Conservation (phyloP, 768 basidiomycete species). For the Pleurotus pulmonarius region DNA sequence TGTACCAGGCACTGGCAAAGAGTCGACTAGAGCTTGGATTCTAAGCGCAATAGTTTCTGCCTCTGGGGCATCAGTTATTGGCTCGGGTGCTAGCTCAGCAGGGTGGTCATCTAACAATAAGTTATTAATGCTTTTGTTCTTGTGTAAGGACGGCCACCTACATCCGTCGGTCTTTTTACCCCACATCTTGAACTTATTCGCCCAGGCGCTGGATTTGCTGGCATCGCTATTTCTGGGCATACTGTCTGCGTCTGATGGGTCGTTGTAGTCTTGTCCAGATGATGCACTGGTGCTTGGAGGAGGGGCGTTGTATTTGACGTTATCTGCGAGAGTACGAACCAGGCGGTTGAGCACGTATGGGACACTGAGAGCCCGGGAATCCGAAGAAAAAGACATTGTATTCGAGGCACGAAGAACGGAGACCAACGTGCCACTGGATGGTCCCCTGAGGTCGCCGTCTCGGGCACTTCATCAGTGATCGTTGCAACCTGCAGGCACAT, state of each 20-base stretch:
- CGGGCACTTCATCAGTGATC: no score
- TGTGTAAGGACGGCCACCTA: background rate
- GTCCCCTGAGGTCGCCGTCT: no score
- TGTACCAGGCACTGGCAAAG: slow-evolving; percentile 27
- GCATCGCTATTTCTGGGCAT: background rate
- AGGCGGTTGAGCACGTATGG: slow-evolving; percentile 5
- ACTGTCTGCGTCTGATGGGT: background rate
- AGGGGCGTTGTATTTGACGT: slow-evolving; percentile 2
- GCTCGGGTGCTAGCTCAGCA: background rate
- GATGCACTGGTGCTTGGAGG: background rate
- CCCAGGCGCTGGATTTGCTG: background rate
- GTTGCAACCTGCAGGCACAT: no score
- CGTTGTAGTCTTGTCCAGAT: background rate
- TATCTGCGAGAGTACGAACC: background rate
- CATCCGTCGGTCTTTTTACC: background rate
- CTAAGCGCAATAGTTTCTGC: slow-evolving; percentile 43
- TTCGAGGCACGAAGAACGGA: background rate
- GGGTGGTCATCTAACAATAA: no score
- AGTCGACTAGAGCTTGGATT: slow-evolving; percentile 48
- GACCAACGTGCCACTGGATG: no score
- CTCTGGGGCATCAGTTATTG: slow-evolving; percentile 18
- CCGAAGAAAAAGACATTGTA: slow-evolving; percentile 7
- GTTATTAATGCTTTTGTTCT: background rate
- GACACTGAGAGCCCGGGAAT: slow-evolving; percentile 3
- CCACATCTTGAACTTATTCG: slow-evolving; percentile 6